Conservation (phyloP, 495 filamentous ascomycete species). For the Beverwykella pulmonaria region DNA sequence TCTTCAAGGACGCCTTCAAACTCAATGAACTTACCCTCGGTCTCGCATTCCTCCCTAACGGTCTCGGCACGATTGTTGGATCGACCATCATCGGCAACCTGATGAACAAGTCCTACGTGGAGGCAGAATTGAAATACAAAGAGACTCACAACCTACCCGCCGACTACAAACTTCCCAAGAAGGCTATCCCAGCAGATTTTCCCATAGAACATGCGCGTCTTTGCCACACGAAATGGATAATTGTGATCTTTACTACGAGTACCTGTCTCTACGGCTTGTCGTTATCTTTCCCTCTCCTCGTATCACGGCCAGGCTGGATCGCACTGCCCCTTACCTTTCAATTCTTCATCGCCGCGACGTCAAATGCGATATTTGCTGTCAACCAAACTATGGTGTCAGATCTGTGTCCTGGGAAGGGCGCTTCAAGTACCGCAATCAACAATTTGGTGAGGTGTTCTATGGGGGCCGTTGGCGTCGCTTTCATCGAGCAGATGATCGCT, state of each 20-base stretch:
- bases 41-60: conserved; percentile 51
- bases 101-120: conserved; percentile 7
- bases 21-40: conserved; percentile 49
- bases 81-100: conserved; percentile 20
- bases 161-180: background rate
- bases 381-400: conserved; percentile 21
- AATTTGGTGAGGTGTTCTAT: conserved; percentile 15
- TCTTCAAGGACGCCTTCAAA: conserved; percentile 47
- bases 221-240: background rate
- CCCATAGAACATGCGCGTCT: conserved; percentile 19
- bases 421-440: conserved; percentile 12
- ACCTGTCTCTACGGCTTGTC: conserved; percentile 22
- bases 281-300: background rate
- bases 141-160: background rate
- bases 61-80: conserved; percentile 32
- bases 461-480: conserved; percentile 12
- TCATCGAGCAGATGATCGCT: conserved; percentile 13
- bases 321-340: conserved; percentile 16
- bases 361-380: conserved; percentile 23
- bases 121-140: conserved; percentile 10
- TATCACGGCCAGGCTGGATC: conserved; percentile 8
- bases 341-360: conserved; percentile 18
- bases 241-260: background rate
- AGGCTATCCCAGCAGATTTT: conserved; percentile 15
- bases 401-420: conserved; percentile 16